A percentile compares a stretch with the other conserved stretches of the same genome.
phyloP scores from a whole-genome alignment of 108 stramenopile species.

The Nitzschia sp. region DNA sequence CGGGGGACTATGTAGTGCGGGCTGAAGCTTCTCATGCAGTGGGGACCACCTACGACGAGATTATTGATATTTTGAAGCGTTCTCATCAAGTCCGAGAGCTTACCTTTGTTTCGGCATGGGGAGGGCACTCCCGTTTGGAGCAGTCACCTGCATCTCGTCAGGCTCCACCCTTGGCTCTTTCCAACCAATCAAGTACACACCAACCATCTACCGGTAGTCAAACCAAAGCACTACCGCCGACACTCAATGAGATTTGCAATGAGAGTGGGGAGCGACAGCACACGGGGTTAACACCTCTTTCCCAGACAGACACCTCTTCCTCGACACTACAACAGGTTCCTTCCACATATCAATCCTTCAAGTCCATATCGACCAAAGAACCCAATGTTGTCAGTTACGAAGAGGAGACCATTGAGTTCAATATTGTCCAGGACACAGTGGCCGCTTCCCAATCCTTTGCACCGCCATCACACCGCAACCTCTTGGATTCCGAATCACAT shows the following conservation, averaged over 20 bases:
- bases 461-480: background rate
- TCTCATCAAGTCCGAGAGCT: constrained; percentile 21
- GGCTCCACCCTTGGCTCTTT: background rate
- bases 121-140: background rate
- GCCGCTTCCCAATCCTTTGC: background rate
- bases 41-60: constrained; percentile 42
- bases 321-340: background rate
- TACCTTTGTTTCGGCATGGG: constrained; percentile 34
- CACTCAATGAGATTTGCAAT: background rate
- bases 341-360: background rate
- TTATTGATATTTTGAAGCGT: constrained; percentile 34
- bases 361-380: background rate
- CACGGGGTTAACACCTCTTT: background rate
- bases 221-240: background rate
- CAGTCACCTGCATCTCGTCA: background rate
- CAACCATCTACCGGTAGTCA: too few species aligned
- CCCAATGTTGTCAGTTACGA: background rate
- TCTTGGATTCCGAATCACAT: background rate
- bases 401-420: background rate
- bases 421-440: background rate
- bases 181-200: background rate
- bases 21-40: constrained; percentile 31
- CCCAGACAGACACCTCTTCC: background rate
- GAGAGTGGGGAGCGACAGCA: background rate
- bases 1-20: constrained; percentile 42